Evolutionary conservation across 257 asterid genomes (phyloP).

Genomic region (Solanum chaucha): DNA sequence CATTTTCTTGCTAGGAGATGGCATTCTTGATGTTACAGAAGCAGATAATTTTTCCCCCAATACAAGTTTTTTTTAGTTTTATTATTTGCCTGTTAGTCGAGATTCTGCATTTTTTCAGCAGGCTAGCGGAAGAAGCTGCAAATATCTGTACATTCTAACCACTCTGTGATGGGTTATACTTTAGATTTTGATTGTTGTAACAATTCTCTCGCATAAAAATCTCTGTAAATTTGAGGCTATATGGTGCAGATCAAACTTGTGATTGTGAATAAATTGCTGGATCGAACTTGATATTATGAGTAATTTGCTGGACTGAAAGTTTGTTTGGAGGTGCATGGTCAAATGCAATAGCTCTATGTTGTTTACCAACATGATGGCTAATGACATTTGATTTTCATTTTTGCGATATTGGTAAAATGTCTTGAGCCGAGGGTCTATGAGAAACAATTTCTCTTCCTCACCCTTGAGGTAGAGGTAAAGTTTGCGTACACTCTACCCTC

Average conservation of each 20-base stretch:
- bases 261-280: not conserved
- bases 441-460: no score
- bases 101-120: not conserved
- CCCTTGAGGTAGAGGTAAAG: no score
- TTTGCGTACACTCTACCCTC: no score
- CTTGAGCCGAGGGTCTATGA: no score
- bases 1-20: not conserved
- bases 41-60: not conserved
- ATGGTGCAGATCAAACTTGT: not conserved
- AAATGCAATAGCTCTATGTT: not conserved
- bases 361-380: not conserved
- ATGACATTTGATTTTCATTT: not conserved
- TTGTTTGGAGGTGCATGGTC: not conserved
- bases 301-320: not conserved
- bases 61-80: not conserved
- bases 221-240: not conserved
- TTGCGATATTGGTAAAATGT: not conserved
- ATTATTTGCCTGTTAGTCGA: not conserved
- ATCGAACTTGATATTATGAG: not conserved
- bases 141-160: not conserved
- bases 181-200: not conserved
- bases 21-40: not conserved
- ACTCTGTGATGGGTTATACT: not conserved
- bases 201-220: not conserved
- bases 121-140: not conserved